phyloP scores from a whole-genome alignment of 2,329 filamentous ascomycete species.

The Pseudopyricularia javanii region DNA sequence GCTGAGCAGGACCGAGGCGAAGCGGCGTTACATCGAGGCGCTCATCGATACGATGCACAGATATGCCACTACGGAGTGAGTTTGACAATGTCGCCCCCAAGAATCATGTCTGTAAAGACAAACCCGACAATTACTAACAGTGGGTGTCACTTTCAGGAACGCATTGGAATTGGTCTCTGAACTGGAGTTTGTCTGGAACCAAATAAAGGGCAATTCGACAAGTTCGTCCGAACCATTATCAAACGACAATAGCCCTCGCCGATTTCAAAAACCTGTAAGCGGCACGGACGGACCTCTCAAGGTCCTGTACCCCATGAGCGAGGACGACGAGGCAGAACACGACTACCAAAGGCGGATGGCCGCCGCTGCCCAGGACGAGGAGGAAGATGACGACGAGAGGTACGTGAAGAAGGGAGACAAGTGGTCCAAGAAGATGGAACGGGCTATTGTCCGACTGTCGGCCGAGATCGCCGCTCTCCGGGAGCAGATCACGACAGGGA shows the following conservation, averaged over 20 bases:
- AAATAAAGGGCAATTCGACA: constrained; percentile 78
- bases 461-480: constrained; percentile 84
- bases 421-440: constrained; percentile 76
- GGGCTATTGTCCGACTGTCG: constrained; percentile 76
- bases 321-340: constrained; percentile 58
- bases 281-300: constrained; percentile 48
- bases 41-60: constrained; percentile 94
- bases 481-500: constrained; percentile 73
- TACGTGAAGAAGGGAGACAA: constrained; percentile 34
- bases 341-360: constrained; percentile 32
- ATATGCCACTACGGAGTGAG: constrained; percentile 76
- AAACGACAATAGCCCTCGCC: constrained; percentile 23
- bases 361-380: constrained; percentile 31
- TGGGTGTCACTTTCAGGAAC: constrained; percentile 37
- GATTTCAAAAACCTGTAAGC: constrained; percentile 32
- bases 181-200: constrained; percentile 98
- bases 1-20: constrained; percentile 79
- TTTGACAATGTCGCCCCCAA: constrained; percentile 6
- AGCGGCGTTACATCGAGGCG: constrained; percentile 84
- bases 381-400: constrained; percentile 23
- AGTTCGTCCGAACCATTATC: constrained; percentile 44
- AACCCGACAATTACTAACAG: background rate
- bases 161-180: constrained; percentile 80
- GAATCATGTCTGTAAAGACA: background rate
- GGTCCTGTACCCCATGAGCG: constrained; percentile 75